These are phyloP conservation scores for Arabis alpina DNA, from an alignment of 345 rosid species.

Conservation along the genomic window DNA sequence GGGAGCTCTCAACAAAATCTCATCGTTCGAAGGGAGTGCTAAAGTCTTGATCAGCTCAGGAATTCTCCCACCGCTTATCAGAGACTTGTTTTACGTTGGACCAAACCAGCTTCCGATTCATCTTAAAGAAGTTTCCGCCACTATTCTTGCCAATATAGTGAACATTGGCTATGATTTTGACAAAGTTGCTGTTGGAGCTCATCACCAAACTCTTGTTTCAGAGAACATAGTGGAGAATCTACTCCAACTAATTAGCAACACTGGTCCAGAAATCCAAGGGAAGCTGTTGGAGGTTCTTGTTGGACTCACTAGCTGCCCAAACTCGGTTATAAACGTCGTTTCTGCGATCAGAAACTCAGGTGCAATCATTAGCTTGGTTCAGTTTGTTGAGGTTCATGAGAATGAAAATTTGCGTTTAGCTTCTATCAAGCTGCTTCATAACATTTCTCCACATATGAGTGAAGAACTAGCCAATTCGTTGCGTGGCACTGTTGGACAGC, in stretches of 20 bases:
- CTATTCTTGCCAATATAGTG: slow-evolving; percentile 89
- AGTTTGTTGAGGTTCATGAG: slow-evolving; percentile 76
- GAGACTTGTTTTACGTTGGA: slow-evolving; percentile 79
- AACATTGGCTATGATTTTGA: slow-evolving; percentile 77
- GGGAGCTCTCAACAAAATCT: slow-evolving; percentile 83
- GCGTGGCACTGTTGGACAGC: slow-evolving; percentile 85
- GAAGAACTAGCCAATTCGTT: slow-evolving; percentile 82
- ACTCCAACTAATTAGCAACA: slow-evolving; percentile 89
- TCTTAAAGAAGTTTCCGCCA: slow-evolving; percentile 88
- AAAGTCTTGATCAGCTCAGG: slow-evolving; percentile 77
- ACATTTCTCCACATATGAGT: slow-evolving; percentile 82
- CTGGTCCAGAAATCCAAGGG: slow-evolving; percentile 94
- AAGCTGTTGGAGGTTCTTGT: slow-evolving; percentile 94
- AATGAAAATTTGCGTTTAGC: slow-evolving; percentile 65
- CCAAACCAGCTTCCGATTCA: slow-evolving; percentile 82
- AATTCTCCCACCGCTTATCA: slow-evolving; percentile 88
- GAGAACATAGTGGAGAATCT: slow-evolving; percentile 77
- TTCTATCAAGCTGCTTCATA: slow-evolving; percentile 81
- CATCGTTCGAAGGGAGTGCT: slow-evolving; percentile 78
- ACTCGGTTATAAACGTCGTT: slow-evolving; percentile 72
- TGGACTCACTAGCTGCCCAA: slow-evolving; percentile 76
- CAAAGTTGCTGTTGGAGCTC: slow-evolving; percentile 64
- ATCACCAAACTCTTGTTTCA: slow-evolving; percentile 82
- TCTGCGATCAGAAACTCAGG: slow-evolving; percentile 91
- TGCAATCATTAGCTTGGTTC: slow-evolving; percentile 92